Evolutionary conservation across 495 filamentous ascomycete genomes (phyloP), one percentile per base, ranked within the genome.

Genomic region (Neurospora hispaniola): DNA sequence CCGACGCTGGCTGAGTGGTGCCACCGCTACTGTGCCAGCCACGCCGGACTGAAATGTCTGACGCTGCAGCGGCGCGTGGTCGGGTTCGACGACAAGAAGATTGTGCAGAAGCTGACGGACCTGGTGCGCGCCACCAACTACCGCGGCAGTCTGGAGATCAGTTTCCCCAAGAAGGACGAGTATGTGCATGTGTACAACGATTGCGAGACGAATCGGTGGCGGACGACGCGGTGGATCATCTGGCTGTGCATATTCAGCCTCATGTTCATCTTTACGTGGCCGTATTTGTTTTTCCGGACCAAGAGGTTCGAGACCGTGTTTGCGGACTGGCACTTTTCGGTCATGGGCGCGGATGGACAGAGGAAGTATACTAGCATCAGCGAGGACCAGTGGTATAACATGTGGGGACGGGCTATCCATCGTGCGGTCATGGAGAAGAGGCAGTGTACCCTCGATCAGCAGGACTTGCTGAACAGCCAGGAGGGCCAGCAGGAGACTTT

Each of bases 201-300:
- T 1, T 84, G 84, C 62, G 82, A 78, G 70, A 82, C 85, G 70
- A 91, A 90, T 71, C 43, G 78, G n/a, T 88, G 87, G 85, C 85
- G 90, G 4, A 79, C 85, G 70, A 90, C 82, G 5, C 73, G 70
- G 12, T 91, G 87, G 85, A 83, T 90, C 39, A 76, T 82, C 11
- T 89, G 84, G 85, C 31, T 91, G 43, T 91, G 89, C 80, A 87
- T 85, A 76, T 76, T 90, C 14, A 88, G 85, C 4, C 86, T 91
- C 71, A 78, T 89, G 54, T 90, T 89, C 82, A 75, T 91, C 43
- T 84, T 91, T 76, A 79, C 84, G 20, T 91, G 90, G 90, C 90
- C 89, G 18, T 83, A 86, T 62, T 80, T 91, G 40, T 89, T 86
- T 82, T 85, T 91, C 76, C 76, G 84, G 8, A 91, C 90, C 16